Base-by-base conservation (phyloP, 805 yeast genomes). In the Metschnikowia anglica region DNA sequence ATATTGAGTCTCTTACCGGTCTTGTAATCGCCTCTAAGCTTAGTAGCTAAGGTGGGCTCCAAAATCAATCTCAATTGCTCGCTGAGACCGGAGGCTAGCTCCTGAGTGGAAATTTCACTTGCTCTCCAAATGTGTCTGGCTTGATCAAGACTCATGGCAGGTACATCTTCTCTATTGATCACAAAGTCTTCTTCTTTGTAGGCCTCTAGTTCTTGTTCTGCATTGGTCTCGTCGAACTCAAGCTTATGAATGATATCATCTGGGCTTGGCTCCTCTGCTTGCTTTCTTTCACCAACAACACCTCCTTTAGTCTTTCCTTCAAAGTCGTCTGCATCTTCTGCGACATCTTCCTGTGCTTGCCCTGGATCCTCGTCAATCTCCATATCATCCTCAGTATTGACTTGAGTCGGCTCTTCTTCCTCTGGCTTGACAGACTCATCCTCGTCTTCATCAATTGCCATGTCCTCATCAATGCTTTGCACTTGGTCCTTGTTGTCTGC, bases 1-100 rank as follows among this genome's bases (percentile, higher is more conserved):
- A 93, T 90, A 65, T 93, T 93, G 56, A 93, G 77, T 53, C 99
- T 76, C 63, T 93, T 93, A 63, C 99, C 99, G 2, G 97, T 90
- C 65, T 90, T 89, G 68, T 88, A 93, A 62, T 93, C 99, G 59
- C 99, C 99, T 49, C 79, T 81, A 44, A 93, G 72, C 62, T 93
- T 93, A 2, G 98, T 91, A n/a, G 97, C 95, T 47, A 87, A 70
- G 0, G 99, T 93, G 4, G 99, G 99, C 61, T 90, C 98, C 51
- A 93, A 70, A 59, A 93, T 93, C 49, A 93, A 76, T 30, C 99
- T 75, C 46, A 93, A 73, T 63, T 93, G 99, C 66, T 93, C 99
- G 60, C 96, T 84, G 30, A 93, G 72, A 15, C 88, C 81, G 0
- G 95, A 80, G 2, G 97, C 85, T 26, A 93, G 69, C 49, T 90